phyloP scores from a whole-genome alignment of 345 rosid species.

The Hibiscus tridactylites region DNA sequence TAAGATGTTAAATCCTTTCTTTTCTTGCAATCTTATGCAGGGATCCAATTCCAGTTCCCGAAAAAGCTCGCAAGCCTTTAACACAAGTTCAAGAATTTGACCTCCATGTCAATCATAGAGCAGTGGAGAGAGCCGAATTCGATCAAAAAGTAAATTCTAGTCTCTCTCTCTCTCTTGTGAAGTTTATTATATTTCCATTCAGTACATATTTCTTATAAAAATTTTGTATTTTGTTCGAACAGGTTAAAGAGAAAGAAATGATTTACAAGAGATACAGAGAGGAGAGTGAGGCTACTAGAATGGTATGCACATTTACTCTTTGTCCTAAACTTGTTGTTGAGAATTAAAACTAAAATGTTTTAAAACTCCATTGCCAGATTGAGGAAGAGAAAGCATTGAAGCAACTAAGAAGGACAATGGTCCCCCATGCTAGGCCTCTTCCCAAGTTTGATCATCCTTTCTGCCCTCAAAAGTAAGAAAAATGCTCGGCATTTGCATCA shows the following conservation, averaged over 20 bases:
- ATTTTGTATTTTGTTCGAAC: not conserved
- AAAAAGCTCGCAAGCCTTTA: conserved; percentile 79
- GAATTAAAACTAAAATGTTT: not conserved
- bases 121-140: conserved; percentile 79
- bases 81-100: conserved; percentile 68
- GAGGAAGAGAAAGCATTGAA: conserved; percentile 90
- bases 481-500: too few relatives aligned
- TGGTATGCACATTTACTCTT: conserved; percentile 36
- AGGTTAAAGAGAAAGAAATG: conserved; percentile 88
- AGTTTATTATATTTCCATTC: not conserved
- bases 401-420: conserved; percentile 85
- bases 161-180: not conserved
- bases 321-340: not conserved
- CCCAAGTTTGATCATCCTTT: conserved; percentile 84
- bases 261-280: conserved; percentile 87
- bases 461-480: conserved; percentile 66
- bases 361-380: conserved; percentile 32
- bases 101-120: conserved; percentile 61
- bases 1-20: not conserved
- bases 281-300: conserved; percentile 76
- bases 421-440: conserved; percentile 81
- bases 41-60: conserved; percentile 89
- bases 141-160: conserved; percentile 62
- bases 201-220: not conserved
- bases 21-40: conserved; percentile 24